phyloP scores from a whole-genome alignment of 2,329 filamentous ascomycete species.

The Achaetomium macrosporum region DNA sequence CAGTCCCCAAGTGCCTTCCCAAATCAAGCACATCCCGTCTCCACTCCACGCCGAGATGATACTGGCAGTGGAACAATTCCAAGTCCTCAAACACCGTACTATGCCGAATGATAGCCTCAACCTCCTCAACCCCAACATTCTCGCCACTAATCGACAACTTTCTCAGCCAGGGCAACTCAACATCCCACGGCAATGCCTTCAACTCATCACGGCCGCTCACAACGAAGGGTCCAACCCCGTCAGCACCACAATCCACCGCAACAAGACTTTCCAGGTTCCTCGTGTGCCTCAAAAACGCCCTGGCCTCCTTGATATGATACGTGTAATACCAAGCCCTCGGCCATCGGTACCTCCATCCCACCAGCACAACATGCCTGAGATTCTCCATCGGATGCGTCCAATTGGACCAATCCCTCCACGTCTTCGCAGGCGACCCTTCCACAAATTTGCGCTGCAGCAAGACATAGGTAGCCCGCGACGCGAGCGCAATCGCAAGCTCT shows the following conservation, averaged over 20 bases:
- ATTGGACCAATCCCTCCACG: neutral
- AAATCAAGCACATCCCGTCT: neutral
- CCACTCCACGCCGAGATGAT: neutral
- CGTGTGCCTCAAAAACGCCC: neutral
- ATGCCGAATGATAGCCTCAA: conserved; percentile 1
- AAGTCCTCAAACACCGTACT: conserved; percentile 3
- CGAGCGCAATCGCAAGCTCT: too few species aligned
- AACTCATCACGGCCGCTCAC: neutral
- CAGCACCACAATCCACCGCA: neutral
- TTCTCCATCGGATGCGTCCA: neutral
- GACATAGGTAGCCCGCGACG: too few species aligned
- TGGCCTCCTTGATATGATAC: conserved; percentile 1
- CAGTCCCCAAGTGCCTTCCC: neutral
- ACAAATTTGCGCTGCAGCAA: too few species aligned
- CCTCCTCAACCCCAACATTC: neutral
- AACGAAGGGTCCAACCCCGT: neutral
- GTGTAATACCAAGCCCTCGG: neutral
- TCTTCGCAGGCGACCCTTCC: neutral
- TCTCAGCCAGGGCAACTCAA: neutral
- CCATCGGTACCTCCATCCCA: neutral
- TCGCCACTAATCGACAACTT: conserved; percentile 1
- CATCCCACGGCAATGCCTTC: neutral
- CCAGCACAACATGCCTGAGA: neutral
- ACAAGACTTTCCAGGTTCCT: neutral
- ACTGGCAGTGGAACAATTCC: neutral